A percentile compares a stretch with the other conserved stretches of the same genome.
Evolutionary conservation across 495 filamentous ascomycete species (phyloP).

Genomic region (Pseudevernia furfuracea): DNA sequence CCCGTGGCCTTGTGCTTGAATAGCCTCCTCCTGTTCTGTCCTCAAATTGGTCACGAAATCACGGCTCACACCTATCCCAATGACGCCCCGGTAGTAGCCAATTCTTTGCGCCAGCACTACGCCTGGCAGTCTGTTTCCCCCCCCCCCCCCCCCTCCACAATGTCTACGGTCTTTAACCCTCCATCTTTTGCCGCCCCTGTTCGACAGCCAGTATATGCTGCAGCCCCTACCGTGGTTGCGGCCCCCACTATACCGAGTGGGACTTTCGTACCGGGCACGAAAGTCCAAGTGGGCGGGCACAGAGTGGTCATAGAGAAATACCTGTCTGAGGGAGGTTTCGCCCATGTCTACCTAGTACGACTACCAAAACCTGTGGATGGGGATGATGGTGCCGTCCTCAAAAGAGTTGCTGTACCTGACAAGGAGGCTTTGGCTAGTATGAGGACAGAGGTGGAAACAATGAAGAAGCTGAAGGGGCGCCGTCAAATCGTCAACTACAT

Average conservation of each 20-base stretch:
- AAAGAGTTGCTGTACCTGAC: constrained; percentile 95
- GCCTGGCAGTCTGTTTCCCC: constrained; percentile 6
- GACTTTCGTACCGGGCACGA: constrained; percentile 87
- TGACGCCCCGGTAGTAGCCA: constrained; percentile 2
- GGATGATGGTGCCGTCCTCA: constrained; percentile 80
- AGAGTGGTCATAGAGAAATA: constrained; percentile 96
- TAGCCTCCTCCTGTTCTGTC: neutral
- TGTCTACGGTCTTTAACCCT: constrained; percentile 24
- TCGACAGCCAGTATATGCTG: constrained; percentile 19
- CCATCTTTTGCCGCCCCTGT: constrained; percentile 21
- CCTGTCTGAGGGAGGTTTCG: constrained; percentile 95
- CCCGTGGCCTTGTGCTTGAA: neutral
- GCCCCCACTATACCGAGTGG: constrained; percentile 62
- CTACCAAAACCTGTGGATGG: constrained; percentile 70
- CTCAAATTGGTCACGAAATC: neutral
- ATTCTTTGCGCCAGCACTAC: constrained; percentile 5
- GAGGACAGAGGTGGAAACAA: constrained; percentile 98
- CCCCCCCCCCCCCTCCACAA: constrained; percentile 16
- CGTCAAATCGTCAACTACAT: constrained; percentile 94
- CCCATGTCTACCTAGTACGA: constrained; percentile 94
- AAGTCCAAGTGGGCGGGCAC: constrained; percentile 89
- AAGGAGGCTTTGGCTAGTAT: constrained; percentile 88
- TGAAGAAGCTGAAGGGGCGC: constrained; percentile 98
- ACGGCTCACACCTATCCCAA: neutral
- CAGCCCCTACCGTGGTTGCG: constrained; percentile 20